These are phyloP conservation scores for Entomortierella parvispora DNA, from an alignment of 192 early-diverging fungal species.

Conservation along the genomic window DNA sequence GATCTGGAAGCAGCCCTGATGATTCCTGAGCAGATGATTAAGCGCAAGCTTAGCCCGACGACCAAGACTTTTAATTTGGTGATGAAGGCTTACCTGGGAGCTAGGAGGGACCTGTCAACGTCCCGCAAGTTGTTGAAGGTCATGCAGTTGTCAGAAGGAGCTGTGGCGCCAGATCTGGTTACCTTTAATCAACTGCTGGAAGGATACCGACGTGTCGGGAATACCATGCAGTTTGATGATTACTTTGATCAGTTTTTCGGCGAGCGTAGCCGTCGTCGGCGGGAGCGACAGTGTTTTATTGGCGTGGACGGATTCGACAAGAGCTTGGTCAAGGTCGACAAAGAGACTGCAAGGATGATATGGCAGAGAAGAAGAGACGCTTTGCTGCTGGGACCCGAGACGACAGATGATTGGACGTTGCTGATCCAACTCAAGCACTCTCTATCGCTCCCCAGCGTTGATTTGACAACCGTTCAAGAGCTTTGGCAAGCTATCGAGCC, in stretches of 20 bases:
- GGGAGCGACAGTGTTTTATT: not conserved
- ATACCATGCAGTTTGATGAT: conserved; percentile 33
- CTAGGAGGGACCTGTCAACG: conserved; percentile 19
- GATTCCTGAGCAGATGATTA: conserved; percentile 47
- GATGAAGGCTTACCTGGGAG: conserved; percentile 39
- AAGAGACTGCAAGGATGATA: not conserved
- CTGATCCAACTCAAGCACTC: conserved; percentile 41
- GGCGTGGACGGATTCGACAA: not conserved
- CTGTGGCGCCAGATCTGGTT: conserved; percentile 29
- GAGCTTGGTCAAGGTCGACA: too few relatives aligned
- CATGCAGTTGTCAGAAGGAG: conserved; percentile 21
- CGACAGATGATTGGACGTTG: conserved; percentile 26
- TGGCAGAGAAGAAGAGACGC: not conserved
- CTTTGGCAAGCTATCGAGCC: conserved; percentile 28
- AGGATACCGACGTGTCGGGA: conserved; percentile 38
- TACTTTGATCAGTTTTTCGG: conserved; percentile 48
- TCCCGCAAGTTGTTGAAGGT: conserved; percentile 23
- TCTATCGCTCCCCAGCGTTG: conserved; percentile 12
- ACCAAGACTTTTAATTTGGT: conserved; percentile 51
- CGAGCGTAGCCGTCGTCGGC: not conserved
- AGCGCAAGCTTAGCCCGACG: conserved; percentile 33
- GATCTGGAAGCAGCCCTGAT: conserved; percentile 31
- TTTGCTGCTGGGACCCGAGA: conserved; percentile 12
- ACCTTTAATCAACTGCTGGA: conserved; percentile 46
- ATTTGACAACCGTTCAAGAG: conserved; percentile 20